phyloP scores from a whole-genome alignment of 2,329 filamentous ascomycete species.

The Venturiaceae sp. region DNA sequence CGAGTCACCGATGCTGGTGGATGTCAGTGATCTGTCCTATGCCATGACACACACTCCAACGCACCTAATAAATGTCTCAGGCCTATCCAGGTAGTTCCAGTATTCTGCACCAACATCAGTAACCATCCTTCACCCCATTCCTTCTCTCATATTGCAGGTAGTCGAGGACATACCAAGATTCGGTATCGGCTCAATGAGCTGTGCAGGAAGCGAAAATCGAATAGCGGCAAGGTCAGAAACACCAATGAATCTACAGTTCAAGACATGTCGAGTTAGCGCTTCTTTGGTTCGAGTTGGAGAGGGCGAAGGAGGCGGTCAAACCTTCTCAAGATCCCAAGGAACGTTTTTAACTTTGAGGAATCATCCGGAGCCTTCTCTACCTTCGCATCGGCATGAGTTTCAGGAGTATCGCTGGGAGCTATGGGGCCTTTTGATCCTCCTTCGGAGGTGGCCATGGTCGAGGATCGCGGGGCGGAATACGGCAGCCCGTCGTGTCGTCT shows the following conservation, averaged over 20 bases:
- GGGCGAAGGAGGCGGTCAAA: conserved; percentile 35
- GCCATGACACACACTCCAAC: conserved; percentile 10
- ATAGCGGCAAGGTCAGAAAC: conserved; percentile 92
- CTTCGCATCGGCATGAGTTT: conserved; percentile 1
- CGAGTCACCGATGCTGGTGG: conserved; percentile 65
- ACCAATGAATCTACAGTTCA: conserved; percentile 69
- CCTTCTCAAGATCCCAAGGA: conserved; percentile 81
- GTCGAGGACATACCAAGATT: conserved; percentile 55
- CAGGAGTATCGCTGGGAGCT: conserved; percentile 4
- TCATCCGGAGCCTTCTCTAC: conserved; percentile 59
- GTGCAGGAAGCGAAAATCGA: conserved; percentile 89
- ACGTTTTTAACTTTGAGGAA: conserved; percentile 79
- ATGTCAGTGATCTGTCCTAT: conserved; percentile 24
- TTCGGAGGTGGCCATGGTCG: not conserved
- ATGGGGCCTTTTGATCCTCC: not conserved
- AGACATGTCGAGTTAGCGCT: not conserved
- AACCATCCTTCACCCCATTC: not conserved
- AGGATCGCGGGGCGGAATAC: not conserved
- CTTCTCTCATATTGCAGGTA: not conserved
- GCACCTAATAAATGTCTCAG: conserved; percentile 72
- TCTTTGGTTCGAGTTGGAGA: not conserved
- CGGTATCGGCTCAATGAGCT: conserved; percentile 89
- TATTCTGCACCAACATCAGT: conserved; percentile 53
- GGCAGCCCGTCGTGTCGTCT: not conserved
- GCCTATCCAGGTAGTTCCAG: conserved; percentile 96